Base-by-base conservation (phyloP, 2,329 filamentous ascomycete genomes). In the Dactylellina parvicollis region DNA sequence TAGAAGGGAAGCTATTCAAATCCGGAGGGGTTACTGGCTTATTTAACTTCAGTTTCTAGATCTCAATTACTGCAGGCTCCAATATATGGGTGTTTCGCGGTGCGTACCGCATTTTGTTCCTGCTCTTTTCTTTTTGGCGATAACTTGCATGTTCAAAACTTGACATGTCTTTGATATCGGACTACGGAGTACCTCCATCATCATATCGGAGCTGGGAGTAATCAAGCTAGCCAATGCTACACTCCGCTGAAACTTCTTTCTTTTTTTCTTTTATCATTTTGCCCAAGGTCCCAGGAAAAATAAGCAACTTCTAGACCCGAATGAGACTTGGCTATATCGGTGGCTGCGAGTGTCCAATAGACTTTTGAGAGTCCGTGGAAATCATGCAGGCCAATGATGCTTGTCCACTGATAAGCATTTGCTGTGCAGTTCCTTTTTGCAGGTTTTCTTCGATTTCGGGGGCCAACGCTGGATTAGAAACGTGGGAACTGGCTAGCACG, bases 331-430 rank as follows among this genome's bases (percentile, higher is more conserved):
- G 38, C 50, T 28, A 59, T 16, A 28, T 26, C 44, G 47, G 47
- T 60, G 49, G 47, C 34, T 26, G 14, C 12, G 18, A 44, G 56
- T 50, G 66, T 59, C 66, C 66, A 71, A 71, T 71, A 47, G 54
- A 36, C 44, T 40, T 34, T 44, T 28, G 16, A 22, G 50, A 54
- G 36, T 20, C 14, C 38, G 47, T 38, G 64, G 38, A 69, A 55
- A 60, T 62, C 56, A 64, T 71, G 66, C 57, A 64, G 50, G 66
- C 57, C 57, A 71, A 57, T 57, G 57, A 61, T 71, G 66, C 66
- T 71, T 71, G 60, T 64, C 66, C 42, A 52, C 57, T 57, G 66
- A 71, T 71, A 71, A 71, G 66, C 66, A 64, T 64, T 50, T 38
- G 18, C 24, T 22, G 47, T 26, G 42, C 30, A 47, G 44, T 52